A percentile compares a stretch with the other conserved stretches of the same genome.
Conservation (phyloP, 2,329 filamentous ascomycete genomes). For the Phoma sp. region DNA sequence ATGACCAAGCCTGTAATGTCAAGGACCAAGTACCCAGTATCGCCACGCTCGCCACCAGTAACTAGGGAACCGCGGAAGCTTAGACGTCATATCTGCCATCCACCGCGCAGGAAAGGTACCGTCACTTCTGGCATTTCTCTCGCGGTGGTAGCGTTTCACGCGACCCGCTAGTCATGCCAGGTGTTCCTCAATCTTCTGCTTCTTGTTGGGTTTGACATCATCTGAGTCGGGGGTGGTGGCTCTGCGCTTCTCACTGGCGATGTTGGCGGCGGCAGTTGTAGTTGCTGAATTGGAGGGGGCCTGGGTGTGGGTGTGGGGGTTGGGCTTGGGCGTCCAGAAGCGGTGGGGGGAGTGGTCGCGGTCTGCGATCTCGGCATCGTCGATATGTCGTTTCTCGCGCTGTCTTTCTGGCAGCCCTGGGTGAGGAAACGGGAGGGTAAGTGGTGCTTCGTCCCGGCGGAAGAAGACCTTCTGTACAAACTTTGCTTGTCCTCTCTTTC, state of each 20-base stretch:
- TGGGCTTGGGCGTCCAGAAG: slow-evolving; percentile 28
- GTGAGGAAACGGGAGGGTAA: slow-evolving; percentile 16
- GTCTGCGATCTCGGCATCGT: slow-evolving; percentile 27
- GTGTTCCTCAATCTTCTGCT: background rate
- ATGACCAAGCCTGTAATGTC: no score
- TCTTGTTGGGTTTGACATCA: background rate
- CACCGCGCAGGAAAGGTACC: no score
- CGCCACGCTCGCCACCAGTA: no score
- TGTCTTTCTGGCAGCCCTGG: slow-evolving; percentile 21
- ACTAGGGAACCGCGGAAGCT: no score
- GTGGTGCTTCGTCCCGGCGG: slow-evolving; percentile 29
- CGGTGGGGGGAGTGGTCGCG: slow-evolving; percentile 26
- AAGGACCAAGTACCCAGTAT: no score
- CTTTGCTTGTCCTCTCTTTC: slow-evolving; percentile 28
- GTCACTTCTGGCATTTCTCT: no score
- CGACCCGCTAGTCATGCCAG: background rate
- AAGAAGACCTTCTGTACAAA: slow-evolving; percentile 47
- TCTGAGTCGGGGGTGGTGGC: background rate
- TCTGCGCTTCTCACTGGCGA: background rate
- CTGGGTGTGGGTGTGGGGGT: background rate
- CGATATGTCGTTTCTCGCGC: slow-evolving; percentile 34
- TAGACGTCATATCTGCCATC: no score
- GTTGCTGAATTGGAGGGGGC: background rate
- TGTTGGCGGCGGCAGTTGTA: background rate
- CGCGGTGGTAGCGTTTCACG: background rate